These are phyloP conservation scores for Daedaleopsis sinensis DNA, from an alignment of 768 basidiomycete species.

Conservation along the genomic window DNA sequence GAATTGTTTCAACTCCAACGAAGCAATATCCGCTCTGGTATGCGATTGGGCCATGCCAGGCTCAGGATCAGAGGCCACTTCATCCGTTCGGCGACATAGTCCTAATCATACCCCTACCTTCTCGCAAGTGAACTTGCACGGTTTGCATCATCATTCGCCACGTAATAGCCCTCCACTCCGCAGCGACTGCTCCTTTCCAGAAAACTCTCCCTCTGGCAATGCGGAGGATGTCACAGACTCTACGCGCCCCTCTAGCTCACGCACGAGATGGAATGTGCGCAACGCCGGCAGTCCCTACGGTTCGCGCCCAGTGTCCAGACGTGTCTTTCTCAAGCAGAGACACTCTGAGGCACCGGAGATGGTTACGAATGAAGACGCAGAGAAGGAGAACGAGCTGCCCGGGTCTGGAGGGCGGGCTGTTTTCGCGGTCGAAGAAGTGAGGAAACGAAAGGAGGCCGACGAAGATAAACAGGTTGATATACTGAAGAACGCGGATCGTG, in stretches of 20 bases:
- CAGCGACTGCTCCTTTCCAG: neutral
- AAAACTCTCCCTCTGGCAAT: neutral
- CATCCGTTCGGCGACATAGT: conserved; percentile 15
- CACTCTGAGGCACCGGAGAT: conserved; percentile 10
- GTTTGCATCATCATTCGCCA: conserved; percentile 2
- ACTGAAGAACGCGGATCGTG: neutral
- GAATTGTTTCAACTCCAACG: neutral
- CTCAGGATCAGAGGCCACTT: conserved; percentile 17
- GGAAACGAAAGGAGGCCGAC: conserved; percentile 1
- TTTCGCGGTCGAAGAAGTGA: neutral
- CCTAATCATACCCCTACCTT: conserved; percentile 9
- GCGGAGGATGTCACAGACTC: conserved; percentile 5
- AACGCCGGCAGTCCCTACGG: conserved; percentile 13
- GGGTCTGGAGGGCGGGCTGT: neutral
- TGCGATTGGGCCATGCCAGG: conserved; percentile 16
- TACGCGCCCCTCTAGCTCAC: conserved; percentile 11
- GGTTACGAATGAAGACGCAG: conserved; percentile 3
- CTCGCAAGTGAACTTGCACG: conserved; percentile 12
- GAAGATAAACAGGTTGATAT: neutral
- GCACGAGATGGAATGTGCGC: conserved; percentile 19
- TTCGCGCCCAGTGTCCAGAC: conserved; percentile 9
- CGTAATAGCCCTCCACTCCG: neutral
- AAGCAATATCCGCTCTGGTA: conserved; percentile 1
- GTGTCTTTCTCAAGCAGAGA: conserved; percentile 4
- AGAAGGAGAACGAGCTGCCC: conserved; percentile 2